Evolutionary conservation across 2,329 filamentous ascomycete genomes (phyloP), one percentile per base, ranked within the genome.

Genomic region (Clathrospora elynae): DNA sequence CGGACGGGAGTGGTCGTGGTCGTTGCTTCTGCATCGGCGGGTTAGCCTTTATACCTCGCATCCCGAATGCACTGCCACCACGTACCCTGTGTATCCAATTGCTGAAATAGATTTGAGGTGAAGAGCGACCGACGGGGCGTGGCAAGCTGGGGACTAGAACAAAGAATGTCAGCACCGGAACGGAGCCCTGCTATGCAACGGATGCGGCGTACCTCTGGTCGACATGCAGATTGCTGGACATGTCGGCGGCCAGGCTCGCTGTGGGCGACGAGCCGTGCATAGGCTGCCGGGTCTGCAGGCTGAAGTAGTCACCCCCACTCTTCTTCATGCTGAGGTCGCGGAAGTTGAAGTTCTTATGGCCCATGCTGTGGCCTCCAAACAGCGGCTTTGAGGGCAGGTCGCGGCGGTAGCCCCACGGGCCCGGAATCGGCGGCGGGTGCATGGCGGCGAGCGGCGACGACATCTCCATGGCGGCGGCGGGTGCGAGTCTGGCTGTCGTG

Each of bases 211-310:
- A 96, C 92, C 91, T 96, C 66, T 87, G 90, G 72, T 96, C 91
- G 69, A 97, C 88, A 68, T 92, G 88, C 70, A 97, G 95, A 76
- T 97, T 99, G 68, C 96, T 90, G 45, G 91, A 96, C 61, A 97
- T 80, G 73, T 99, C 93, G 50, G 90, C 91, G 28, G 91, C 92
- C 58, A 99, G 77, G 65, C 89, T 95, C 37, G 90, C 85, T 23
- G 90, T 91, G 5, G 93, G 93, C 42, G 93, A 99, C 13, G 91
- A 95, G 34, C 90, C 89, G 57, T 84, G 83, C 62, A 89, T 77
- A 37, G 86, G 81, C 67, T 88, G 90, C 61, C 87, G 72, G 61
- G 86, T 81, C 67, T 88, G 90, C 61, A 87, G 72, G 61, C 80
- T 85, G 75, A 97, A 95, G 75, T 93, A 96, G 71, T 95, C 91